Evolutionary conservation across 371 early-diverging fungal species (phyloP), one percentile per base, ranked within the genome.

Genomic region (Phascolomyces articulosus): DNA sequence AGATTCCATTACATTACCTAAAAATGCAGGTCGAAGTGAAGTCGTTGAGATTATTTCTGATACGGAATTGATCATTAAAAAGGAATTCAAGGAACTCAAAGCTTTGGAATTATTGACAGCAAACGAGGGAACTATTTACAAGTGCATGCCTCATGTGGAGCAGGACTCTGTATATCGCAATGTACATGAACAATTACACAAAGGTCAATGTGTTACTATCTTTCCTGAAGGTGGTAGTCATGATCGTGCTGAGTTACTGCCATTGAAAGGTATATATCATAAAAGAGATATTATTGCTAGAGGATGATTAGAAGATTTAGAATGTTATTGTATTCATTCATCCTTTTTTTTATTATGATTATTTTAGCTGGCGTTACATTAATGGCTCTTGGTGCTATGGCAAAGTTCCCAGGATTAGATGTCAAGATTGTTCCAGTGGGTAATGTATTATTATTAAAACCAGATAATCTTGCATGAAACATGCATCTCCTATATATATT

Each of bases 181-280:
- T 9, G 97, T 97, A 16, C 87, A 88, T 65, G 84, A 87, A 8
- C 86, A 90, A 18, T 73, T 97, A 51, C 83, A 88, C 65, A 73
- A 77, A 26, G 93, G 93, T 26, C 87, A 87, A 26, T 92, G 94
- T 67, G 87, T 97, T 18, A 96, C 96, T 15, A 97, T 97, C 62
- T 97, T 97, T 73, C 97, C 97, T 3, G 97, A 96, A 69, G 96
- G 97, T 44, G 96, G 97, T 9, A 91, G 91, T 63, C 97, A 97
- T 75, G 97, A 97, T 69, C 92, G 96, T 38, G 84, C 93, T 15
- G 91, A 95, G 63, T 87, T 97, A 85, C 74, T 97, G 61, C 97
- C 97, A n/a, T 78, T 97, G 58, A 97, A 96, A 85, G 86, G 86
- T 86, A 65, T 54, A 23, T 23, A 9, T 4, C 23, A 24, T 1